Evolutionary conservation across 1,284 basidiomycete genomes (phyloP), one percentile per base, ranked within the genome.

Genomic region (Peniophora sp.): DNA sequence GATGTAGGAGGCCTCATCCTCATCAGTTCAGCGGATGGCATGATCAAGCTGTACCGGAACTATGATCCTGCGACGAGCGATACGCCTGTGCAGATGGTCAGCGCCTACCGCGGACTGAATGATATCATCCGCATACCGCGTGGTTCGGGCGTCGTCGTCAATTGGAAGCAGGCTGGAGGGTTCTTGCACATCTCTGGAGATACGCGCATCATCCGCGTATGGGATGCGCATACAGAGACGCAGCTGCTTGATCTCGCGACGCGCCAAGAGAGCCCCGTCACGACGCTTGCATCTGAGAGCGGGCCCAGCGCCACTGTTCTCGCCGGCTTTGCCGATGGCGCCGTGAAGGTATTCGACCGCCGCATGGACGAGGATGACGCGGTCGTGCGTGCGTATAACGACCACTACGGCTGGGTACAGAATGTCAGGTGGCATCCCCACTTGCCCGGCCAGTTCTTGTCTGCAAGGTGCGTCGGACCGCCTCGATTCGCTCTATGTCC

Each of bases 161-260:
- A 96, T 53, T 99, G 97, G 97, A 92, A 93, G 63, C 96, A 98
- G 68, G 77, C 79, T 3, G 79, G 84, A 25, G 97, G 96, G 0
- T 83, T 85, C 38, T 70, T 99, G 27, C 72, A 97, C 12, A 86
- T 93, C 11, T 92, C 91, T 10, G 97, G 97, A 6, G 96, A 99
- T 67, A 89, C 92, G 47, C 82, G 85, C 51, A 84, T 88, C 34
- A 86, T 99, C 53, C 79, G 93, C 49, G 78, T 95, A 1, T 99
- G 97, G 97, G 96, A 99, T 65, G 95, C 94, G 11, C 86, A 92
- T 58, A 88, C 91, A 12, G 96, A 99, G 68, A 81, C 82, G 20
- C 85, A 89, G 60, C 72, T 90, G 34, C 69, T 89, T 68, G 90
- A 94, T 61, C 72, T 98, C 52, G 83, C 89, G 27, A 99, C 97